Evolutionary conservation across 768 basidiomycete species (phyloP).

Genomic region (Trametes maxima): DNA sequence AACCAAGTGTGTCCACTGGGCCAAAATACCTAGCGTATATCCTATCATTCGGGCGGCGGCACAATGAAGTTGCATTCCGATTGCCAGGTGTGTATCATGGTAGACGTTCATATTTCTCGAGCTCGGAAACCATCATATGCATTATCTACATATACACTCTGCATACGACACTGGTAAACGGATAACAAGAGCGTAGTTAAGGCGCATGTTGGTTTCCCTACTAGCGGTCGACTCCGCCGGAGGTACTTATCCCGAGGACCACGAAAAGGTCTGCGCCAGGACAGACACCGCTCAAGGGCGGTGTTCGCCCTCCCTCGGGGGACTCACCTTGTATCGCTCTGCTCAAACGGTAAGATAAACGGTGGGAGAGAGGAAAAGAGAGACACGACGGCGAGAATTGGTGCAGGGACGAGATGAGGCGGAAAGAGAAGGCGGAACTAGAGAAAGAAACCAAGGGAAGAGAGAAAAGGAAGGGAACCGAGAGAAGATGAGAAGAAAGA

Average conservation of each 20-base stretch:
- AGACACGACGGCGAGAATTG: neutral
- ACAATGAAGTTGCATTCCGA: too few species aligned
- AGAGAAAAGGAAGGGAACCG: neutral
- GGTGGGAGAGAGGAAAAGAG: neutral
- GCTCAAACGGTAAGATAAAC: neutral
- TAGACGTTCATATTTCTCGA: too few species aligned
- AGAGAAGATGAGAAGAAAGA: neutral
- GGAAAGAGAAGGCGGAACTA: neutral
- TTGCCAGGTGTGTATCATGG: too few species aligned
- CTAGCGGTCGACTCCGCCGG: neutral
- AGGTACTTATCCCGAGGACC: slow-evolving; percentile 6
- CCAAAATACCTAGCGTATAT: too few species aligned
- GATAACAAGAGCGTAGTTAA: neutral
- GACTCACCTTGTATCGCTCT: neutral
- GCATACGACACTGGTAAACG: too few species aligned
- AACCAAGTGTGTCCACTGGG: too few species aligned
- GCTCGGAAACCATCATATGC: too few species aligned
- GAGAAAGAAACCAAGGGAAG: neutral
- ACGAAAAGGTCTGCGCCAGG: slow-evolving; percentile 11
- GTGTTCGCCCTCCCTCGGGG: slow-evolving; percentile 1
- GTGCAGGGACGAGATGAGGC: neutral
- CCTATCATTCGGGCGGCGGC: too few species aligned
- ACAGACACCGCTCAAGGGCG: neutral
- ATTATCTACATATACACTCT: too few species aligned
- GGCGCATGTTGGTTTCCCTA: slow-evolving; percentile 6